A percentile compares a stretch with the other conserved stretches of the same genome.
Conservation (phyloP, 495 filamentous ascomycete genomes). For the Penicillium daleae region DNA sequence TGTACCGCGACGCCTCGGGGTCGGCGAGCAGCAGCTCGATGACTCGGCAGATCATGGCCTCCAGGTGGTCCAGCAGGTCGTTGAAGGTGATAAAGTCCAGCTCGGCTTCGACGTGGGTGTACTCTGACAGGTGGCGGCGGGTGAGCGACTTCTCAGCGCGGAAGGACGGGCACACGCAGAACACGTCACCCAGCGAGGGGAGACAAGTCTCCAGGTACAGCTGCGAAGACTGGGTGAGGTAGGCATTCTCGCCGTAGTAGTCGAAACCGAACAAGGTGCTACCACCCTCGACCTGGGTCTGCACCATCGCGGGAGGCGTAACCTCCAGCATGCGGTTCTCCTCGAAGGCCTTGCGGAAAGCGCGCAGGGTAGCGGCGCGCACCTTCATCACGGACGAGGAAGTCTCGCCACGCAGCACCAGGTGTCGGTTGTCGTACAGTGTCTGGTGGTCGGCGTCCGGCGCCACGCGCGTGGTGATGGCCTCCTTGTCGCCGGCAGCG, state of each 20-base stretch:
- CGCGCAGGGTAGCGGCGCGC: constrained; percentile 78
- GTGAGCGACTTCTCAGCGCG: constrained; percentile 96
- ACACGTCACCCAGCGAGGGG: constrained; percentile 88
- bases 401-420: constrained; percentile 87
- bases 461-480: constrained; percentile 90
- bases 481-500: constrained; percentile 86
- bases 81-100: constrained; percentile 94
- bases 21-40: constrained; percentile 76
- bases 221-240: constrained; percentile 95
- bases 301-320: constrained; percentile 93
- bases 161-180: constrained; percentile 98
- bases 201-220: constrained; percentile 97
- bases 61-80: constrained; percentile 89
- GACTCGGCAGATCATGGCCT: constrained; percentile 85
- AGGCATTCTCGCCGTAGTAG: constrained; percentile 94
- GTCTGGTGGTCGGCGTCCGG: constrained; percentile 78
- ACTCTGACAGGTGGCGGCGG: constrained; percentile 91
- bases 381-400: constrained; percentile 91
- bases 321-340: constrained; percentile 81
- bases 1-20: constrained; percentile 64
- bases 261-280: constrained; percentile 90
- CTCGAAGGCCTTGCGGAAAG: constrained; percentile 81
- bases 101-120: constrained; percentile 97
- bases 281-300: constrained; percentile 97
- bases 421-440: constrained; percentile 85